These are phyloP conservation scores for Phoenix dactylifera DNA, from an alignment of 176 grass and related monocot species.

Conservation along the genomic window DNA sequence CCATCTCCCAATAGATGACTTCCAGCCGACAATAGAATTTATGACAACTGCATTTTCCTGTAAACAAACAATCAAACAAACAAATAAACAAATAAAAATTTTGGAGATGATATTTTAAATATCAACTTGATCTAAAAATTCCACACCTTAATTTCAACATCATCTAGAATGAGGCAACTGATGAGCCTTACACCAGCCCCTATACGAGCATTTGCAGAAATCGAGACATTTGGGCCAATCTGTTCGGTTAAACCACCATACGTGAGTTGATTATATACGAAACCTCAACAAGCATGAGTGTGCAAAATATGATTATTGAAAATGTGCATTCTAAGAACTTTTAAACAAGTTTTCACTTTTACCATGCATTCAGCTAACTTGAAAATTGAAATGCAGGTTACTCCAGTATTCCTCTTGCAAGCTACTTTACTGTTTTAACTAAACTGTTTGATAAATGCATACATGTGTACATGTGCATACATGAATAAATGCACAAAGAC, in stretches of 20 bases:
- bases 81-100: conserved; percentile 9
- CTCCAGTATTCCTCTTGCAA: too few species aligned
- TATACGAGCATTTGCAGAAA: conserved; percentile 95
- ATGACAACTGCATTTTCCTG: conserved; percentile 98
- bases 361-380: too few species aligned
- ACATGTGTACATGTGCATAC: too few species aligned
- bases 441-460: too few species aligned
- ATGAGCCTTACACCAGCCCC: conserved; percentile 96
- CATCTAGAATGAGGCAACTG: conserved; percentile 91
- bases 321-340: too few species aligned
- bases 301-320: too few species aligned
- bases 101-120: conserved; percentile 2
- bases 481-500: too few species aligned
- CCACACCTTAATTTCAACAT: conserved; percentile 92
- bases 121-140: too few species aligned
- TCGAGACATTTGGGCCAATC: conserved; percentile 97
- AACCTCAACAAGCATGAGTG: too few species aligned
- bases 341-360: too few species aligned
- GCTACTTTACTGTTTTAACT: too few species aligned
- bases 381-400: too few species aligned
- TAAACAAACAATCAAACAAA: conserved; percentile 13
- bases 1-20: conserved; percentile 92
- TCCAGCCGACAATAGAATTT: conserved; percentile 97
- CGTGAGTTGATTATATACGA: neutral
- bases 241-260: conserved; percentile 16